Conservation (phyloP, 768 basidiomycete genomes). For the Pleurotus giganteus region DNA sequence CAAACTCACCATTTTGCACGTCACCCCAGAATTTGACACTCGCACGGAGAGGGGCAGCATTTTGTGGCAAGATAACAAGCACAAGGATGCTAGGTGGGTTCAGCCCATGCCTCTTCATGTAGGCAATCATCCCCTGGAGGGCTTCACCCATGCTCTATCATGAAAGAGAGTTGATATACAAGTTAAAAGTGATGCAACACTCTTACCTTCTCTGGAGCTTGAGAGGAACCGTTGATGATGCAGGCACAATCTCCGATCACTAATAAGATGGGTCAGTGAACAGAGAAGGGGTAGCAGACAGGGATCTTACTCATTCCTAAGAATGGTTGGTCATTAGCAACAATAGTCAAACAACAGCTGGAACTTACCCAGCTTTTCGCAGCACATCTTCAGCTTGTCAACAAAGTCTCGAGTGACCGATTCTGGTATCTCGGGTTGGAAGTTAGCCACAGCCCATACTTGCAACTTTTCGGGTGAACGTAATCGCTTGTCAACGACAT, state of each 20-base stretch:
- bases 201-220: conserved; percentile 6
- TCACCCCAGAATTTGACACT: conserved; percentile 60
- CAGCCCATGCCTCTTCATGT: neutral
- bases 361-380: conserved; percentile 12
- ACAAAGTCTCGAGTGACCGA: neutral
- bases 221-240: neutral
- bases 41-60: conserved; percentile 42
- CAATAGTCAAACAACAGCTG: neutral
- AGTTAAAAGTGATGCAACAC: neutral
- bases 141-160: neutral
- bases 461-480: conserved; percentile 14
- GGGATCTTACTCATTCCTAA: conserved; percentile 18
- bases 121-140: neutral
- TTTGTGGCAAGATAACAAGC: conserved; percentile 49
- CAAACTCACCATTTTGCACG: conserved; percentile 35
- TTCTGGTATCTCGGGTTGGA: neutral
- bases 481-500: conserved; percentile 20
- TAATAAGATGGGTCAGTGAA: neutral
- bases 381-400: neutral
- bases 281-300: neutral
- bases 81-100: conserved; percentile 22
- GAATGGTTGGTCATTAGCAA: neutral
- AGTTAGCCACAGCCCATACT: conserved; percentile 20
- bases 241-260: neutral
- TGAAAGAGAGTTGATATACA: neutral